A percentile compares a stretch with the other conserved stretches of the same genome.
Evolutionary conservation across 2,329 filamentous ascomycete species (phyloP).

Genomic region (Hypoxylon sp.): DNA sequence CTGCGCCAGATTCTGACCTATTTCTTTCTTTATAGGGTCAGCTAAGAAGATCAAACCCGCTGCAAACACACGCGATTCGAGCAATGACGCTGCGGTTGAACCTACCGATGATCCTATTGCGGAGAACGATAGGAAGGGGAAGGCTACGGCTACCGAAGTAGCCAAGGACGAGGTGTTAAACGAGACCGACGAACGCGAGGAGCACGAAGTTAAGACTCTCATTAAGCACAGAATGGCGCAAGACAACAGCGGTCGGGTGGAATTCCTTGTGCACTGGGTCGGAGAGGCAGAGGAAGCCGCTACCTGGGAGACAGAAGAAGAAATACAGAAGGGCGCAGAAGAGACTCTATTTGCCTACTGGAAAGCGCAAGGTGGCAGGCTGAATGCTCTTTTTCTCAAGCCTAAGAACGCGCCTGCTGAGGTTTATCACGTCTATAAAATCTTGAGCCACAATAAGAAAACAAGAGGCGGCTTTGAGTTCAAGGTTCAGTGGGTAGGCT

Average conservation of each 20-base stretch:
- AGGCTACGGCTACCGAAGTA: conserved; percentile 19
- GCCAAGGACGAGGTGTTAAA: conserved; percentile 13
- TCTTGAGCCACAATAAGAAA: conserved; percentile 48
- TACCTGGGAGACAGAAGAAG: conserved; percentile 52
- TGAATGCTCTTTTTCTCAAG: conserved; percentile 47
- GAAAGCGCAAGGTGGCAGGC: conserved; percentile 49
- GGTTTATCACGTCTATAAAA: conserved; percentile 47
- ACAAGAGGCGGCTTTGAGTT: conserved; percentile 47
- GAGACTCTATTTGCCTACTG: conserved; percentile 52
- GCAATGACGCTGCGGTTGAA: conserved; percentile 15
- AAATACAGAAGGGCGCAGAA: conserved; percentile 51
- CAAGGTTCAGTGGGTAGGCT: conserved; percentile 52
- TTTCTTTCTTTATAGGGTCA: conserved; percentile 15
- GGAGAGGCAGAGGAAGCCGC: conserved; percentile 45
- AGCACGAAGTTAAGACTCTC: conserved; percentile 45
- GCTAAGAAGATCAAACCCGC: conserved; percentile 4
- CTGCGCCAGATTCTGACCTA: background rate
- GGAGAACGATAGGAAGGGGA: conserved; percentile 31
- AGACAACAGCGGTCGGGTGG: conserved; percentile 44
- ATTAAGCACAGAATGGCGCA: conserved; percentile 45
- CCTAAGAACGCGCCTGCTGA: conserved; percentile 44
- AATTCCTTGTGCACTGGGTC: conserved; percentile 51
- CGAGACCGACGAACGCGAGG: conserved; percentile 41
- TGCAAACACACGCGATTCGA: background rate
- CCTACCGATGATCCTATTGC: conserved; percentile 10